Conservation (phyloP, 768 basidiomycete genomes). For the Leccinum disarticulatum region DNA sequence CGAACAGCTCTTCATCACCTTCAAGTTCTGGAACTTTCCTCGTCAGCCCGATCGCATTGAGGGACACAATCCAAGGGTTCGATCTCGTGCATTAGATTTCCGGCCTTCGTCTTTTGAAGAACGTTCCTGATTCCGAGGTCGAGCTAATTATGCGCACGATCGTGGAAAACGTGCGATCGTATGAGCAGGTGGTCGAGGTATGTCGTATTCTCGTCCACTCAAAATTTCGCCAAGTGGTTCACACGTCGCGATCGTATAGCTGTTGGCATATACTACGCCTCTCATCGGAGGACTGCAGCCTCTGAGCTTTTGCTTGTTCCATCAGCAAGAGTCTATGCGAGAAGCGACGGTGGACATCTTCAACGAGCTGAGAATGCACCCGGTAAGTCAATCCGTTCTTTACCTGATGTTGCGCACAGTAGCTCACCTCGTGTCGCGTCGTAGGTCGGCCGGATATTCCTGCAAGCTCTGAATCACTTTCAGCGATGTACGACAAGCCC, state of each 20-base stretch:
- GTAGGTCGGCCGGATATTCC: constrained; percentile 51
- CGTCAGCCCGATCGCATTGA: constrained; percentile 68
- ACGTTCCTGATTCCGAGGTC: constrained; percentile 70
- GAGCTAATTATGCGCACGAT: constrained; percentile 73
- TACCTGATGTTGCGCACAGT: neutral
- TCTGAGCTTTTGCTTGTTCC: constrained; percentile 88
- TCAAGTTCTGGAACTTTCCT: constrained; percentile 79
- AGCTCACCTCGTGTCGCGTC: neutral
- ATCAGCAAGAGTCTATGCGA: constrained; percentile 74
- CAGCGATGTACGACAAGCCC: constrained; percentile 84
- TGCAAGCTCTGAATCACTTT: constrained; percentile 83
- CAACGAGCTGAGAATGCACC: constrained; percentile 70
- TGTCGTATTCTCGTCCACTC: constrained; percentile 9
- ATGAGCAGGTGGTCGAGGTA: constrained; percentile 91
- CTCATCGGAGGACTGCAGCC: constrained; percentile 82
- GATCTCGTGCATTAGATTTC: constrained; percentile 86
- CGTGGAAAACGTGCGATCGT: constrained; percentile 67
- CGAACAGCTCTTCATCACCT: constrained; percentile 78
- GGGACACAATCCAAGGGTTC: constrained; percentile 68
- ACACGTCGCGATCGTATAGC: constrained; percentile 41
- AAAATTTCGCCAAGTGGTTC: neutral
- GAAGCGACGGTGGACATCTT: constrained; percentile 83
- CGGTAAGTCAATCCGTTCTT: constrained; percentile 48
- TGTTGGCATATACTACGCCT: constrained; percentile 72
- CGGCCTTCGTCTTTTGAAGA: constrained; percentile 72